phyloP scores from a whole-genome alignment of 148 eudicot species.

The Camellia japonica region DNA sequence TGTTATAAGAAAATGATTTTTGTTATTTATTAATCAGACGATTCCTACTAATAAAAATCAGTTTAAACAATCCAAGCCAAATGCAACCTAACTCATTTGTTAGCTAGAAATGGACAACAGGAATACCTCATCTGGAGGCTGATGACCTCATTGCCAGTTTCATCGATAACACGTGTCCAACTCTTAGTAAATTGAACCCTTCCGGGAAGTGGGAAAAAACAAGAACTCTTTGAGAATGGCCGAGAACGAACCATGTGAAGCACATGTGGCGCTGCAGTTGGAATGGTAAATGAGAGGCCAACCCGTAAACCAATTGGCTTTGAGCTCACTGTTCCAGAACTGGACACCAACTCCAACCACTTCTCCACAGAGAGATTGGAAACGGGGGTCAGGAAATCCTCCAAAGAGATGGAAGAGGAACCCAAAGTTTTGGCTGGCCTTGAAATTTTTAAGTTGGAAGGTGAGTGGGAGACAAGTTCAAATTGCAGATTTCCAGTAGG shows the following conservation, averaged over 20 bases:
- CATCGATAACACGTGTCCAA: conserved; percentile 58
- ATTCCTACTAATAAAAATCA: not conserved
- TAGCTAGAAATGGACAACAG: not conserved
- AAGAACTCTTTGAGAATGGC: conserved; percentile 47
- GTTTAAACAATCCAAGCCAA: conserved; percentile 10
- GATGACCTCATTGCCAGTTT: conserved; percentile 60
- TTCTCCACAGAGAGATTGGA: conserved; percentile 62
- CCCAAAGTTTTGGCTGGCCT: conserved; percentile 56
- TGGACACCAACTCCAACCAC: conserved; percentile 72
- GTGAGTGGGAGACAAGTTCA: conserved; percentile 47
- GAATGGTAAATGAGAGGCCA: conserved; percentile 69
- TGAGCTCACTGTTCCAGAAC: conserved; percentile 25
- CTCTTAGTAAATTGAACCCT: conserved; percentile 44
- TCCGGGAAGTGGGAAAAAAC: conserved; percentile 52
- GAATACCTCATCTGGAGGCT: conserved; percentile 82
- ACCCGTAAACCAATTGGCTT: conserved; percentile 62
- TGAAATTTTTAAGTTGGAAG: conserved; percentile 39
- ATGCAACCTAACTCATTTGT: conserved; percentile 1
- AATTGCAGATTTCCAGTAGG: conserved; percentile 67
- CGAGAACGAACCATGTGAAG: conserved; percentile 51
- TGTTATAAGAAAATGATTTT: not conserved
- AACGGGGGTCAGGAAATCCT: conserved; percentile 44
- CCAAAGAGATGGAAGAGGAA: conserved; percentile 57
- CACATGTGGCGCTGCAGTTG: conserved; percentile 54
- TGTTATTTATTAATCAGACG: not conserved